Percentiles rank a stretch among this genome's conserved stretches.
phyloP scores from a whole-genome alignment of 2,329 filamentous ascomycete species.

The Fusarium sp. region DNA sequence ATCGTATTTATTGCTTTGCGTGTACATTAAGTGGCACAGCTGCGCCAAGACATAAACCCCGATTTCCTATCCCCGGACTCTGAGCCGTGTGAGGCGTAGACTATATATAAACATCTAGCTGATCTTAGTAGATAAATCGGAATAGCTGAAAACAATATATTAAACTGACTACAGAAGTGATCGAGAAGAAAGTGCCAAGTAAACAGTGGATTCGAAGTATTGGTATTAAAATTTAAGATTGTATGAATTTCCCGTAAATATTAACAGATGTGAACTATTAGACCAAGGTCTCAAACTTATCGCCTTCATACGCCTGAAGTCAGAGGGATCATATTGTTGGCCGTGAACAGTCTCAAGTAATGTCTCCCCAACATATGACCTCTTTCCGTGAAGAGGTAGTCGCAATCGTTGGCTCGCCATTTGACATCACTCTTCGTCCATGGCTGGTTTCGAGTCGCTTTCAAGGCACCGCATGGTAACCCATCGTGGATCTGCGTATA shows the following conservation, averaged over 20 bases:
- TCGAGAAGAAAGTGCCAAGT: background rate
- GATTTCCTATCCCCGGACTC: background rate
- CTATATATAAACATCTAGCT: background rate
- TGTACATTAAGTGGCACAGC: background rate
- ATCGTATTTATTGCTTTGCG: background rate
- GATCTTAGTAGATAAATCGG: background rate
- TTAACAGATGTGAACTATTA: background rate
- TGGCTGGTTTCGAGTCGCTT: background rate
- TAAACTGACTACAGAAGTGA: background rate
- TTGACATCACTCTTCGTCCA: background rate
- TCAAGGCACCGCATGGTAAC: background rate
- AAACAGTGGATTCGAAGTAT: background rate
- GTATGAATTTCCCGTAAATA: background rate
- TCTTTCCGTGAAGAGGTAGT: background rate
- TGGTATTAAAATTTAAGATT: slow-evolving; percentile 8
- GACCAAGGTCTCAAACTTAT: background rate
- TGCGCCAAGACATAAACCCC: background rate
- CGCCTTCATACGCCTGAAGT: background rate
- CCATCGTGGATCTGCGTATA: background rate
- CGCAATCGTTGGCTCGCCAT: background rate
- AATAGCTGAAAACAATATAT: background rate
- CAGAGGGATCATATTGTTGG: too few relatives aligned
- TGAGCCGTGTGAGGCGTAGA: background rate
- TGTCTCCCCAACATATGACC: background rate
- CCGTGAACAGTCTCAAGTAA: background rate